Base-by-base conservation (phyloP, 1,284 basidiomycete genomes). In the Ustilago hordei region DNA sequence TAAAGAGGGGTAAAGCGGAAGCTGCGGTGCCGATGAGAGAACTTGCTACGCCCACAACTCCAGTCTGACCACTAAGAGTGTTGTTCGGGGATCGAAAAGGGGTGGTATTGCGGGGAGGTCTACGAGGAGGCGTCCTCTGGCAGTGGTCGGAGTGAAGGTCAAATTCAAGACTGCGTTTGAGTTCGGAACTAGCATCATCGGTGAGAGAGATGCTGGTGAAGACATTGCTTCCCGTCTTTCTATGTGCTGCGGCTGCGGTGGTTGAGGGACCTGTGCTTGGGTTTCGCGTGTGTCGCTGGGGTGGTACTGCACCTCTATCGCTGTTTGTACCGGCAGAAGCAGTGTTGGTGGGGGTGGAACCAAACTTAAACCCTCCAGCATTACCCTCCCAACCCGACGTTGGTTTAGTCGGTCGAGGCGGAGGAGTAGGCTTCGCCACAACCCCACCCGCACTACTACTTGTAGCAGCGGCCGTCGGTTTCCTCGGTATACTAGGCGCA, bases 201-300 rank as follows among this genome's bases (percentile, higher is more conserved):
- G 56, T 55, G 0, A 77, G 64, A 5, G 66, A 69, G 53, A 77
- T 77, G 48, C 60, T 64, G 31, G 69, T 77, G 38, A 77, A 77
- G 2, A 73, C 64, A 32, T 55, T 67, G 38, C 66, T 69, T n/a
- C 63, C 62, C 28, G 55, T 65, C 47, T 74, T 74, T 1, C 55
- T 28, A 36, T 74, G 71, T 13, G 61, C 13, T 36, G 7, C 17
- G 7, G 28, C 31, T 7, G 17, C 36, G 15, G 11, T 28, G 23
- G 23, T 28, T 28, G 23, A 3, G 23, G 23, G 23, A 28, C 23
- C 23, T 28, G 23, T 39, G 17, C 54, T 23, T 23, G n/a, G 38
- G 12, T 11, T 36, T 13, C 57, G 58, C 36, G 55, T 64, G 47
- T 64, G 54, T 32, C 54, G 60, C 8, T 52, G 41, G 13, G 17